Conservation (phyloP, 768 basidiomycete species). For the Galerina sulciceps region DNA sequence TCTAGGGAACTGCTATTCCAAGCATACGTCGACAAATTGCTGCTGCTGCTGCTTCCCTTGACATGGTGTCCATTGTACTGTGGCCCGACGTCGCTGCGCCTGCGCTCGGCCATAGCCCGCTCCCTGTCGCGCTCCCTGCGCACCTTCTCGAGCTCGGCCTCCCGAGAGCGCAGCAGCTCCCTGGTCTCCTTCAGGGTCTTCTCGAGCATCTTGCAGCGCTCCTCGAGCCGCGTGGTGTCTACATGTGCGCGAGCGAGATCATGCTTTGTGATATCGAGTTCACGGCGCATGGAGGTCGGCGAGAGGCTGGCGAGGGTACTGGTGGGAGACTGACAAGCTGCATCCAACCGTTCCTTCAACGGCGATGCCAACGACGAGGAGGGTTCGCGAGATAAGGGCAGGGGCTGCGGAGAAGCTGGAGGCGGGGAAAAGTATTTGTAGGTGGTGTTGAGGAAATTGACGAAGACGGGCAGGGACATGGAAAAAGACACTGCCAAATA, state of each 20-base stretch:
- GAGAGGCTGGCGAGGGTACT: slow-evolving; percentile 46
- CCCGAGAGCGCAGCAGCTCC: slow-evolving; percentile 59
- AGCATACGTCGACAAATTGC: background rate
- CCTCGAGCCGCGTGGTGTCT: slow-evolving; percentile 60
- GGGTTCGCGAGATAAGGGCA: slow-evolving; percentile 36
- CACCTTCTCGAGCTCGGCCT: slow-evolving; percentile 62
- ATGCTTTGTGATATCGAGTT: slow-evolving; percentile 58
- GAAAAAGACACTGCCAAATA: slow-evolving; percentile 33
- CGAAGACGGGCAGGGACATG: slow-evolving; percentile 30
- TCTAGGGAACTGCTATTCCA: slow-evolving; percentile 32
- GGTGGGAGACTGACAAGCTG: slow-evolving; percentile 46
- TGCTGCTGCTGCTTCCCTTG: slow-evolving; percentile 6
- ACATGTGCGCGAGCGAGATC: slow-evolving; percentile 58
- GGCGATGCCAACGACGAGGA: slow-evolving; percentile 25
- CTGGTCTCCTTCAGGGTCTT: slow-evolving; percentile 66
- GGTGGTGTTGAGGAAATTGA: slow-evolving; percentile 54
- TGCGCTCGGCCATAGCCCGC: slow-evolving; percentile 34
- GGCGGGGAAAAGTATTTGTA: slow-evolving; percentile 62
- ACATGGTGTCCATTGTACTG: slow-evolving; percentile 21
- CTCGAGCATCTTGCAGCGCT: slow-evolving; percentile 67
- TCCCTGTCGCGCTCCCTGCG: slow-evolving; percentile 42
- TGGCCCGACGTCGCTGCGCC: slow-evolving; percentile 34
- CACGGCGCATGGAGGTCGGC: slow-evolving; percentile 52
- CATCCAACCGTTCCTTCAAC: slow-evolving; percentile 53
- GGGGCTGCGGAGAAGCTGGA: slow-evolving; percentile 30